A percentile compares a stretch with the other conserved stretches of the same genome.
Evolutionary conservation across 208 protist genomes (phyloP).

Genomic region (Angomonas desouzai): DNA sequence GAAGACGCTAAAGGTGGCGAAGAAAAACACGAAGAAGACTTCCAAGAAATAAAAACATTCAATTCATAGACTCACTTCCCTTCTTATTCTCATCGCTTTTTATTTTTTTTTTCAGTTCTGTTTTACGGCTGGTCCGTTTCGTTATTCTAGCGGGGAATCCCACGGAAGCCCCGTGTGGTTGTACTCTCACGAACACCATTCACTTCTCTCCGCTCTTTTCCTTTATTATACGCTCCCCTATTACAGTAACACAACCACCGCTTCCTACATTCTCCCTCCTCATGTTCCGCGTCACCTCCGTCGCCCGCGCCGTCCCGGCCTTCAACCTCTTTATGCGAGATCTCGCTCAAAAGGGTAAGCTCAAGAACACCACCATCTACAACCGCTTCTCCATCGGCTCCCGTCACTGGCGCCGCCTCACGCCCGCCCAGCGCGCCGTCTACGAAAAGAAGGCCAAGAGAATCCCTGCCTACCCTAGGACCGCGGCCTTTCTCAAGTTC

Average conservation of each 20-base stretch:
- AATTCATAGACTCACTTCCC: neutral
- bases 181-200: no score
- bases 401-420: neutral
- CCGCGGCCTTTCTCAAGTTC: neutral
- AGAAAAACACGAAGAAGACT: neutral
- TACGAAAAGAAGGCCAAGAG: neutral
- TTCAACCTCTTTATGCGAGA: conserved; percentile 11
- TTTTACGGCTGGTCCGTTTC: neutral
- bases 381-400: neutral
- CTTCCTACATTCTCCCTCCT: neutral
- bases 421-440: neutral
- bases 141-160: neutral
- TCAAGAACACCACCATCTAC: conserved; percentile 5
- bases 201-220: no score
- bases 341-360: conserved; percentile 1
- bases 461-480: neutral
- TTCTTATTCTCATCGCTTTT: conserved; percentile 1
- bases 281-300: conserved; percentile 10
- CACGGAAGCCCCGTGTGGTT: no score
- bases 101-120: conserved; percentile 4
- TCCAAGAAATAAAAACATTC: neutral
- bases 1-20: neutral
- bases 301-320: neutral
- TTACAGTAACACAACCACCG: no score
- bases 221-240: neutral